Conservation (phyloP, 345 rosid species). For the Arabis hirsuta region DNA sequence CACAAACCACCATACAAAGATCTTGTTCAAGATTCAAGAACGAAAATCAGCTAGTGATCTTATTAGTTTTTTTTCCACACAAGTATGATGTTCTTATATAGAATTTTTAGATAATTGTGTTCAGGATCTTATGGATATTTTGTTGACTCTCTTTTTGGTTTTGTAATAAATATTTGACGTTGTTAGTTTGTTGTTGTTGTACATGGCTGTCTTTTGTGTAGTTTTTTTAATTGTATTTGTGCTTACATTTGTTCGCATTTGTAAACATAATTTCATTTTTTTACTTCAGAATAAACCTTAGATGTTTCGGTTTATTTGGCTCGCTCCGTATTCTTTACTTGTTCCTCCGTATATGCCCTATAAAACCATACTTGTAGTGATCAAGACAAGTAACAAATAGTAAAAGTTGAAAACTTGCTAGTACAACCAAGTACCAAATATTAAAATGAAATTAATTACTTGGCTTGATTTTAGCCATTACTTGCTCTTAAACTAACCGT, state of each 20-base stretch:
- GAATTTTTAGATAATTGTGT: constrained; percentile 19
- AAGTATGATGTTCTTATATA: constrained; percentile 16
- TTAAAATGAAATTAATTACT: too few relatives aligned
- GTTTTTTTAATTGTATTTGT: neutral
- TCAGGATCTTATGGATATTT: constrained; percentile 24
- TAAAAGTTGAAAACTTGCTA: too few relatives aligned
- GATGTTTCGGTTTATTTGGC: neutral
- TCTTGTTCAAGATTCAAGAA: constrained; percentile 27
- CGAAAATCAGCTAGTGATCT: constrained; percentile 5
- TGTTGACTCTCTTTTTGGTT: constrained; percentile 18
- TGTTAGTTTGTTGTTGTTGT: constrained; percentile 33
- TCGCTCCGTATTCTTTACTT: neutral
- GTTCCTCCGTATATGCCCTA: too few relatives aligned
- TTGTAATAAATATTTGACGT: constrained; percentile 34
- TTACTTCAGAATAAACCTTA: neutral
- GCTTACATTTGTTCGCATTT: constrained; percentile 20
- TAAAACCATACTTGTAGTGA: too few relatives aligned
- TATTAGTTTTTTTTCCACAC: neutral
- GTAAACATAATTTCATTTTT: constrained; percentile 18
- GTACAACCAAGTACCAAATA: too few relatives aligned
- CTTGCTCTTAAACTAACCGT: too few relatives aligned
- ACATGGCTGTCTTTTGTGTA: constrained; percentile 13
- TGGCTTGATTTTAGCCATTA: too few relatives aligned
- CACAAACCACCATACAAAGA: neutral
- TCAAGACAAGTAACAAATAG: too few relatives aligned